Base-by-base conservation (phyloP, 2,329 filamentous ascomycete genomes). In the Monosporascus sp. region DNA sequence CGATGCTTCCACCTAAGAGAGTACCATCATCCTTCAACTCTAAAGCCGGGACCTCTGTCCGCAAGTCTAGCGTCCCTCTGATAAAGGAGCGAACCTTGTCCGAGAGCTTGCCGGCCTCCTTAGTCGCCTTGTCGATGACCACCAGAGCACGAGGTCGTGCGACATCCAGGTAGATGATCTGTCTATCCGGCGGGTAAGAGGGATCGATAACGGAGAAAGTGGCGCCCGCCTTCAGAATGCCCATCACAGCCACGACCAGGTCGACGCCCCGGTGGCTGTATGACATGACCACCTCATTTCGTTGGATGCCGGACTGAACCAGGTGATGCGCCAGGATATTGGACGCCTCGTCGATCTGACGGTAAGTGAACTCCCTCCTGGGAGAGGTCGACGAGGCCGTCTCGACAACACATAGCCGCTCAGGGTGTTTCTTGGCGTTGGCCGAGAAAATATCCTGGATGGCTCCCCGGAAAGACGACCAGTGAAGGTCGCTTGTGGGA, bases 281-380 rank as follows among this genome's bases (percentile, higher is more conserved):
- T 58, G 94, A 89, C 90, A 96, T 96, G 64, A 96, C 91, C 2
- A 96, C 91, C 66, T 97, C 91, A 8, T 91, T 91, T 61, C 84
- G 78, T 55, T 85, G 78, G 58, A 91, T 78, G 54, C 92, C 91
- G 63, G 84, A 79, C 49, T 86, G 78, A 51, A 88, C 81, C 20
- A 97, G 79, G 66, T 96, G 83, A 71, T 96, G 85, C 22, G 91
- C 89, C 7, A 97, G 71, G 19, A 84, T 78, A 68, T 95, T 95
- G 31, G 90, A 88, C 0, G 87, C 86, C 73, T 96, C 88, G 66
- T 91, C 81, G 66, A 97, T 96, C 65, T 96, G 90, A 24, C 41
- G 20, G 41, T 24, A 24, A n/a, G 19, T 22, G 41, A 24, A 24
- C 41, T 44, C 20, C 20, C 22, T 24, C 41, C 14, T 27, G 24